phyloP scores from a whole-genome alignment of 768 basidiomycete species.

The Mycena pura region DNA sequence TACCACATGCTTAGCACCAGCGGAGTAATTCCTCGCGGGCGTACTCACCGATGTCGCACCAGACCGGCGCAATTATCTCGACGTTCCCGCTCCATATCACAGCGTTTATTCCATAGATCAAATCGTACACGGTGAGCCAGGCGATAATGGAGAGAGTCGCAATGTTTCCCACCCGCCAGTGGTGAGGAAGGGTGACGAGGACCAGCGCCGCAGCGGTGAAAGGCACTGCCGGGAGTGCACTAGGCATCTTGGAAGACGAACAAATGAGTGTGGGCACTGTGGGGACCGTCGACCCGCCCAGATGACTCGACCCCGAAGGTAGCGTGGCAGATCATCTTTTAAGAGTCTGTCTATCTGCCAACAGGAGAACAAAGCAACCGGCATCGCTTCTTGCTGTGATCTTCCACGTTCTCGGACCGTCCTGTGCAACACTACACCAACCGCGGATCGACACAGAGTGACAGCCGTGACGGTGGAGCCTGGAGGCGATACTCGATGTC shows the following conservation, averaged over 20 bases:
- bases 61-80: slow-evolving; percentile 34
- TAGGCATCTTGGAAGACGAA: slow-evolving; percentile 14
- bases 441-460: too few relatives aligned
- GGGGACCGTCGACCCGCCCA: background rate
- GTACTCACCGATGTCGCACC: slow-evolving; percentile 51
- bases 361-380: background rate
- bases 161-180: slow-evolving; percentile 37
- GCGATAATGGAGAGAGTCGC: slow-evolving; percentile 38
- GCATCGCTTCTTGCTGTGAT: background rate
- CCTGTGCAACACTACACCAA: too few relatives aligned
- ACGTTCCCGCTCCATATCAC: slow-evolving; percentile 47
- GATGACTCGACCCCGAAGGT: background rate
- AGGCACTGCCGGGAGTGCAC: slow-evolving; percentile 12
- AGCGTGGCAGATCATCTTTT: background rate
- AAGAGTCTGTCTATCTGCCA: background rate
- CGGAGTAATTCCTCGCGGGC: too few relatives aligned
- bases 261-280: background rate
- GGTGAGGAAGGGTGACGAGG: slow-evolving; percentile 30
- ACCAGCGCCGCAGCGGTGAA: slow-evolving; percentile 7
- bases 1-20: slow-evolving; percentile 6
- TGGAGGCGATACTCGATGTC: too few relatives aligned
- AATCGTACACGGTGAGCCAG: slow-evolving; percentile 38
- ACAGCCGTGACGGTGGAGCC: too few relatives aligned
- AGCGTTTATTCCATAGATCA: slow-evolving; percentile 45
- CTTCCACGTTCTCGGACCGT: background rate